Conservation (phyloP, 164 flowering plant species). For the Paratinospora sagittata region DNA sequence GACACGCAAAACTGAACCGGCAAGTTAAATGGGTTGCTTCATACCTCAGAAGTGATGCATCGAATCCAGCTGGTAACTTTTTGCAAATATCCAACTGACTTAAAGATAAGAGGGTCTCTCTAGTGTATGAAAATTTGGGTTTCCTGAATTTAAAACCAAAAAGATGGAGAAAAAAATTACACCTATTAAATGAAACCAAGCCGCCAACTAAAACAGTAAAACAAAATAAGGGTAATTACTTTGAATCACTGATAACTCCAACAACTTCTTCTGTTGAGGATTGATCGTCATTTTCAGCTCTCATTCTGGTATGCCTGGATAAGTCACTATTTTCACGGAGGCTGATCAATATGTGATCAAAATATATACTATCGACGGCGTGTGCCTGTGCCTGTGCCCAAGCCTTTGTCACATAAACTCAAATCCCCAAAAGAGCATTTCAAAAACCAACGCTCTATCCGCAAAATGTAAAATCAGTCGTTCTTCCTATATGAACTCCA, state of each 20-base stretch:
- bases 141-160: slow-evolving; percentile 36
- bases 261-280: slow-evolving; percentile 13
- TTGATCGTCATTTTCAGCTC: slow-evolving; percentile 32
- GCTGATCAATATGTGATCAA: neutral
- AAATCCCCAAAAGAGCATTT: slow-evolving; percentile 7
- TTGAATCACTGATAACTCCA: slow-evolving; percentile 22
- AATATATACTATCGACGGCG: neutral
- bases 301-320: slow-evolving; percentile 34
- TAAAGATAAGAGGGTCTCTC: slow-evolving; percentile 73
- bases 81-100: slow-evolving; percentile 70
- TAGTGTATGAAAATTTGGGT: slow-evolving; percentile 43
- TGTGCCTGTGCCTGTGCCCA: no score
- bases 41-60: slow-evolving; percentile 59
- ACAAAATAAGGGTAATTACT: slow-evolving; percentile 29
- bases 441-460: neutral
- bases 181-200: slow-evolving; percentile 5
- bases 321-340: slow-evolving; percentile 6
- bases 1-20: neutral
- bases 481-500: neutral
- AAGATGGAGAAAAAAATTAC: neutral
- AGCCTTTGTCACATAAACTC: slow-evolving; percentile 5
- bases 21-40: neutral
- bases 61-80: slow-evolving; percentile 62
- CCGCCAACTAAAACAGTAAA: neutral
- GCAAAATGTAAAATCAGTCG: neutral